Conservation (phyloP, 495 filamentous ascomycete species). For the Hypomontagnella submonticulosa region DNA sequence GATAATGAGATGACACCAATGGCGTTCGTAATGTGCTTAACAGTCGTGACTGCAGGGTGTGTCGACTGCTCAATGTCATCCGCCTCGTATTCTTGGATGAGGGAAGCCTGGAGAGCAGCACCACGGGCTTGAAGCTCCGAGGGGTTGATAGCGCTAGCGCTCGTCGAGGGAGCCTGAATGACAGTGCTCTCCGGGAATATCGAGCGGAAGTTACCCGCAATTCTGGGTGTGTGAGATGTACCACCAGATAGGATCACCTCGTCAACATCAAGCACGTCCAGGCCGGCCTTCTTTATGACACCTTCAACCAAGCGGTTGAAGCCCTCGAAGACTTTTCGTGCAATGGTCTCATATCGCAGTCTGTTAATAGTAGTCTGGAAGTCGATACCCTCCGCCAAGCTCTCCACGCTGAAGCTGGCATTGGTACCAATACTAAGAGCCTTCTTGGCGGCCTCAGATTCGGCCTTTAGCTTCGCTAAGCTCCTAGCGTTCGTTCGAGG, state of each 20-base stretch:
- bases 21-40: conserved; percentile 86
- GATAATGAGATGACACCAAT: conserved; percentile 86
- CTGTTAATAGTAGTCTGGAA: conserved; percentile 92
- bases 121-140: conserved; percentile 89
- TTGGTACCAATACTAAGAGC: conserved; percentile 87
- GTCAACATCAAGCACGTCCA: conserved; percentile 92
- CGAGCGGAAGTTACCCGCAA: conserved; percentile 76
- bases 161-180: conserved; percentile 85
- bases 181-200: conserved; percentile 84
- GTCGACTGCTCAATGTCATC: conserved; percentile 96
- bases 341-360: conserved; percentile 90
- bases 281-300: conserved; percentile 87
- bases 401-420: conserved; percentile 90
- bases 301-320: conserved; percentile 86
- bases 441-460: conserved; percentile 90
- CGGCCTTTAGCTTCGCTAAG: conserved; percentile 91
- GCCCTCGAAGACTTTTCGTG: conserved; percentile 82
- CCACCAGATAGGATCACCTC: conserved; percentile 96
- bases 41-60: conserved; percentile 93
- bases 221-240: conserved; percentile 91
- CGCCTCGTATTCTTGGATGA: conserved; percentile 90
- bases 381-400: conserved; percentile 86
- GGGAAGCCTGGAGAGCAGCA: conserved; percentile 92
- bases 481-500: conserved; percentile 82
- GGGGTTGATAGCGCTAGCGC: conserved; percentile 84